A percentile compares a stretch with the other conserved stretches of the same genome.
These are phyloP conservation scores for Starmerella stellata DNA, from an alignment of 805 yeast species.

Conservation along the genomic window DNA sequence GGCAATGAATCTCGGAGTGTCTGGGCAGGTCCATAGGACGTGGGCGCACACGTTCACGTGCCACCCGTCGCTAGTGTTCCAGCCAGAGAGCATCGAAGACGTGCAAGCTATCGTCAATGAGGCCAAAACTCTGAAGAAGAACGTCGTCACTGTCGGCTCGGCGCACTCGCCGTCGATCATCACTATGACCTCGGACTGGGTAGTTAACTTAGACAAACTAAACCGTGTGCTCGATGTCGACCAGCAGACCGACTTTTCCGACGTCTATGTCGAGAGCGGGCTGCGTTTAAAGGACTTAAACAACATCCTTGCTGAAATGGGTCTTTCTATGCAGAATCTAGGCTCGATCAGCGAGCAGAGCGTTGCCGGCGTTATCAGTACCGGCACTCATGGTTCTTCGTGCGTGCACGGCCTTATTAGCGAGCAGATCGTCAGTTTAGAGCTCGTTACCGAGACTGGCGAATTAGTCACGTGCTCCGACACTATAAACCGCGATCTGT, in stretches of 20 bases:
- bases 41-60: slow-evolving; percentile 88
- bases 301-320: slow-evolving; percentile 40
- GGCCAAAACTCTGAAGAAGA: slow-evolving; percentile 42
- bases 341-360: slow-evolving; percentile 92
- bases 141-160: slow-evolving; percentile 72
- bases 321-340: slow-evolving; percentile 70
- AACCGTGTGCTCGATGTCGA: slow-evolving; percentile 34
- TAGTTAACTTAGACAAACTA: slow-evolving; percentile 66
- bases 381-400: slow-evolving; percentile 94
- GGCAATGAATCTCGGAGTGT: slow-evolving; percentile 2
- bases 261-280: slow-evolving; percentile 91
- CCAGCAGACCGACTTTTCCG: slow-evolving; percentile 54
- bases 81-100: slow-evolving; percentile 56
- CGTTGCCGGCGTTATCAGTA: slow-evolving; percentile 84
- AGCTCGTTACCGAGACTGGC: slow-evolving; percentile 61
- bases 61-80: slow-evolving; percentile 58
- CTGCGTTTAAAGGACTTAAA: slow-evolving; percentile 59
- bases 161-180: slow-evolving; percentile 91
- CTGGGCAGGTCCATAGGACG: slow-evolving; percentile 31
- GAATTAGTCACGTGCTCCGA: slow-evolving; percentile 50
- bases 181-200: slow-evolving; percentile 77
- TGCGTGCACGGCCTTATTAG: slow-evolving; percentile 81
- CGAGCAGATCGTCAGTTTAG: slow-evolving; percentile 66
- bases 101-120: slow-evolving; percentile 44
- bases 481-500: slow-evolving; percentile 42